Conservation (phyloP, 805 yeast species). For the Barnettozyma sp. region DNA sequence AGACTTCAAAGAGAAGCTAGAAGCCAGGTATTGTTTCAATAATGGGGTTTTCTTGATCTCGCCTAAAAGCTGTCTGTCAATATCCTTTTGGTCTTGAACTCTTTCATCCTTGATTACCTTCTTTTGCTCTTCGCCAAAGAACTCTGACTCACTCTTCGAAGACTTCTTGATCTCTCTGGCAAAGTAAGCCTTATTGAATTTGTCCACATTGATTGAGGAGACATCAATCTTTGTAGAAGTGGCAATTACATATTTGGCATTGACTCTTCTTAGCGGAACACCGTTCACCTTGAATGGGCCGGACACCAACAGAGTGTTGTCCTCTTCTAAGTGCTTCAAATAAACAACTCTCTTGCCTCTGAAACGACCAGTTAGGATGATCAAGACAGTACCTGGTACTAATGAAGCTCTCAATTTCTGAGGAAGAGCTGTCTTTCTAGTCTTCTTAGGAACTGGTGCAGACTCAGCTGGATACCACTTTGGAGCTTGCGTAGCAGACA, state of each 20-base stretch:
- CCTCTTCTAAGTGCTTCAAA: slow-evolving; percentile 95
- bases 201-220: slow-evolving; percentile 73
- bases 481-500: slow-evolving; percentile 48
- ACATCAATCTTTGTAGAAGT: slow-evolving; percentile 90
- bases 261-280: slow-evolving; percentile 99
- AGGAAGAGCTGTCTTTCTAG: slow-evolving; percentile 89
- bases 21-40: slow-evolving; percentile 92
- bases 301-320: slow-evolving; percentile 93
- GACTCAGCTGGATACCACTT: slow-evolving; percentile 94
- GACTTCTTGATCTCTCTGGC: slow-evolving; percentile 88
- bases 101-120: slow-evolving; percentile 91
- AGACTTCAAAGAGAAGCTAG: slow-evolving; percentile 92
- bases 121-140: slow-evolving; percentile 74
- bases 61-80: slow-evolving; percentile 87
- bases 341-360: slow-evolving; percentile 99
- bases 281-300: slow-evolving; percentile 99
- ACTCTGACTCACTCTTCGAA: slow-evolving; percentile 86
- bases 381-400: slow-evolving; percentile 96
- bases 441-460: slow-evolving; percentile 77
- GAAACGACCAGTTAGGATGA: slow-evolving; percentile 98
- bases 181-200: slow-evolving; percentile 92
- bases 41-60: slow-evolving; percentile 96
- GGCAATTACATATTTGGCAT: slow-evolving; percentile 97
- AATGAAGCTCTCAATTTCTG: slow-evolving; percentile 92
- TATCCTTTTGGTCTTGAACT: slow-evolving; percentile 93